Percentiles rank a stretch among this genome's conserved stretches.
These are phyloP conservation scores for Xanthoconium purpureum DNA, from an alignment of 768 basidiomycete species.

Conservation along the genomic window DNA sequence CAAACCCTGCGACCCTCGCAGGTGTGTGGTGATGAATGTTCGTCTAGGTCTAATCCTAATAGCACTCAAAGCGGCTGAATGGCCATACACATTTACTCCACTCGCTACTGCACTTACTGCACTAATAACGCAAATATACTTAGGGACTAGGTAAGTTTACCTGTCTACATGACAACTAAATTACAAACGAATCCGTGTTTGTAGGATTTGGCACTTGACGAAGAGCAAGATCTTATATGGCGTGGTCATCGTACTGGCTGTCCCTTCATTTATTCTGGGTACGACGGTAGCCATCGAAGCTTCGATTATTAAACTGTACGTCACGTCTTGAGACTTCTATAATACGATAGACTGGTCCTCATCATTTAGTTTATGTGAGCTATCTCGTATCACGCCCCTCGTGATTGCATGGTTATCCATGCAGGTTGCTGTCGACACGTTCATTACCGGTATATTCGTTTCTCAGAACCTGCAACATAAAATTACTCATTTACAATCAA, in stretches of 20 bases:
- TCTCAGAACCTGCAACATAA: too few species aligned
- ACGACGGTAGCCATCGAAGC: slow-evolving; percentile 42
- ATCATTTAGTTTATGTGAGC: slow-evolving; percentile 32
- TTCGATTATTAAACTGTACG: slow-evolving; percentile 42
- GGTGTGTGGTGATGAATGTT: not conserved
- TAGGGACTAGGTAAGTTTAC: slow-evolving; percentile 41
- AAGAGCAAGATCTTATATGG: slow-evolving; percentile 24
- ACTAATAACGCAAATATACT: slow-evolving; percentile 46
- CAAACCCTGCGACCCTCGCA: slow-evolving; percentile 12
- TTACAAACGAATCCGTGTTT: not conserved
- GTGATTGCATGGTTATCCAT: slow-evolving; percentile 49
- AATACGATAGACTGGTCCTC: not conserved
- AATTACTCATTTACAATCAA: not conserved
- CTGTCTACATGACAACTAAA: not conserved
- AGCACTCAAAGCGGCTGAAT: slow-evolving; percentile 34
- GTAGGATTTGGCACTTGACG: slow-evolving; percentile 17
- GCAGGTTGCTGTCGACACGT: slow-evolving; percentile 42
- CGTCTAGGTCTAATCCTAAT: not conserved
- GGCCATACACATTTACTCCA: slow-evolving; percentile 52
- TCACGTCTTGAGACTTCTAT: slow-evolving; percentile 10
- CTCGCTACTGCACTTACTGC: slow-evolving; percentile 45
- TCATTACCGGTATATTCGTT: slow-evolving; percentile 39
- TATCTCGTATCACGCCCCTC: slow-evolving; percentile 40
- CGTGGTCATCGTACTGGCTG: slow-evolving; percentile 36
- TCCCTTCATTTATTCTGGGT: slow-evolving; percentile 42